Evolutionary conservation across 306 rosid species (phyloP).

Genomic region (Cicer arietinum): DNA sequence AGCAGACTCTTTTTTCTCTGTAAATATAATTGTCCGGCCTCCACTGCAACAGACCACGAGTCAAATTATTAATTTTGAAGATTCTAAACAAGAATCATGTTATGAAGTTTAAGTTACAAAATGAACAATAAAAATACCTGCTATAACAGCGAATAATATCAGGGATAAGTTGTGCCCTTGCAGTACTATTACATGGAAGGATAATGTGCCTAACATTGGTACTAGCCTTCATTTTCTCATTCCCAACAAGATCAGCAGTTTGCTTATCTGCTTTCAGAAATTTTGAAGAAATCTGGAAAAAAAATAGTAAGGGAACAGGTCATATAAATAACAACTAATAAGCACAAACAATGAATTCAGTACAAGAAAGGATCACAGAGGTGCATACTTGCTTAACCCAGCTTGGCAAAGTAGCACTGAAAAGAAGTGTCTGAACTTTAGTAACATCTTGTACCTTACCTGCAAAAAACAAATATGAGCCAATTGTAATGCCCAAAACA

Average conservation of each 20-base stretch:
- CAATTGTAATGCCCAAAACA: neutral
- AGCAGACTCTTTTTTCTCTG: slow-evolving; percentile 86
- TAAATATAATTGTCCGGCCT: slow-evolving; percentile 85
- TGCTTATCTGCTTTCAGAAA: slow-evolving; percentile 75
- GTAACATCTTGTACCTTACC: slow-evolving; percentile 82
- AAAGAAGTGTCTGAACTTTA: slow-evolving; percentile 94
- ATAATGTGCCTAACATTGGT: slow-evolving; percentile 83
- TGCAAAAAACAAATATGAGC: slow-evolving; percentile 41
- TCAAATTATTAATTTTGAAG: neutral
- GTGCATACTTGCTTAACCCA: slow-evolving; percentile 77
- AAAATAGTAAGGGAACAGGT: slow-evolving; percentile 2
- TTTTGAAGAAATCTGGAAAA: slow-evolving; percentile 67
- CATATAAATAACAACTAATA: neutral
- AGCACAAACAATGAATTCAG: neutral
- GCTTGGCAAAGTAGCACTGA: slow-evolving; percentile 90
- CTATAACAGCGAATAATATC: slow-evolving; percentile 87
- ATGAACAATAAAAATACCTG: slow-evolving; percentile 59
- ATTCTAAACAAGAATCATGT: neutral
- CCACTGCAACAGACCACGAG: slow-evolving; percentile 61
- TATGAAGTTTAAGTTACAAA: neutral
- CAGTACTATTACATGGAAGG: slow-evolving; percentile 79
- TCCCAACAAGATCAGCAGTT: slow-evolving; percentile 94
- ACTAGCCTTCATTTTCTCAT: slow-evolving; percentile 94
- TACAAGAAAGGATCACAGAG: neutral
- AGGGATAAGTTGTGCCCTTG: slow-evolving; percentile 81